These are phyloP conservation scores for Epichloe elymi DNA, from an alignment of 2,329 filamentous ascomycete species.

Conservation along the genomic window DNA sequence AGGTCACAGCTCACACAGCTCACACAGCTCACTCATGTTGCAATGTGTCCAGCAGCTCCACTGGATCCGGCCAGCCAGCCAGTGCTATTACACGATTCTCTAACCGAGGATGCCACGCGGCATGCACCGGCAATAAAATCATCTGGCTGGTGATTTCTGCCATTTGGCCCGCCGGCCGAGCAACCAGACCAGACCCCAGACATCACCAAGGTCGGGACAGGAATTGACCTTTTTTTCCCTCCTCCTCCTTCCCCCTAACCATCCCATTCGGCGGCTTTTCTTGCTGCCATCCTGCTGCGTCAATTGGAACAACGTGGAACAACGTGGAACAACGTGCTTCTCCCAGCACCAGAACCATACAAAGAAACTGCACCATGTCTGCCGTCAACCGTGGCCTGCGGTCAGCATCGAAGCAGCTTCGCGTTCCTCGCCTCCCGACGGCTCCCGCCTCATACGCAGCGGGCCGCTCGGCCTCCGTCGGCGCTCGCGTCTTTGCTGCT, in stretches of 20 bases:
- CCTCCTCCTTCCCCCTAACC: neutral
- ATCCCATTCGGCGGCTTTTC: neutral
- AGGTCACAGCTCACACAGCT: too few species aligned
- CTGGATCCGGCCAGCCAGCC: neutral
- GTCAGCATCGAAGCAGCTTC: slow-evolving; percentile 40
- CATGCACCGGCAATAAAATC: slow-evolving; percentile 6
- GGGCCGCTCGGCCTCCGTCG: slow-evolving; percentile 12
- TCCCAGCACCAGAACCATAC: neutral
- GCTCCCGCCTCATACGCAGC: slow-evolving; percentile 1
- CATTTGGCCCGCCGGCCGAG: neutral
- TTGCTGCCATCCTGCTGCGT: neutral
- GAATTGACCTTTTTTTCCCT: slow-evolving; percentile 4
- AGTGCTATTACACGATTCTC: neutral
- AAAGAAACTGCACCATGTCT: slow-evolving; percentile 29
- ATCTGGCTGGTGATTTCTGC: neutral
- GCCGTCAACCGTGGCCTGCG: slow-evolving; percentile 40
- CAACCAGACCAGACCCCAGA: neutral
- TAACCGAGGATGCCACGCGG: slow-evolving; percentile 5
- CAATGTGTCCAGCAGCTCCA: neutral
- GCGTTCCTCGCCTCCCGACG: slow-evolving; percentile 23
- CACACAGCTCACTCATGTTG: neutral
- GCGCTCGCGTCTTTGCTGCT: slow-evolving; percentile 18
- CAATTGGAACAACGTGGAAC: slow-evolving; percentile 2
- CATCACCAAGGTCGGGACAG: neutral
- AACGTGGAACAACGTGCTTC: neutral